Conservation (phyloP, 208 protist genomes). For the Herpetomonas muscarum region DNA sequence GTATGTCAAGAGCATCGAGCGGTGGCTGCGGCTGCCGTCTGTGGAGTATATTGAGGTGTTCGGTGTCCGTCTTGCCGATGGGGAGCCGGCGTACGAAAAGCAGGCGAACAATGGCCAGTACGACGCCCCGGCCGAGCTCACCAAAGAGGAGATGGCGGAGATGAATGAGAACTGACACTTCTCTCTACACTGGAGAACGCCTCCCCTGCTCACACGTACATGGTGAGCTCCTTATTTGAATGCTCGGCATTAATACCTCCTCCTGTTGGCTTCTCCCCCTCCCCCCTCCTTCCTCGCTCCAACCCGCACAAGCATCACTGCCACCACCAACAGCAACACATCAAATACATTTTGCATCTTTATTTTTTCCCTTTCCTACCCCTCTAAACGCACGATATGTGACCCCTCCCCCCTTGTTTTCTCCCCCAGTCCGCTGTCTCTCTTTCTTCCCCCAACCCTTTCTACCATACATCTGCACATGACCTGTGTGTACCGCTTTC, state of each 20-base stretch:
- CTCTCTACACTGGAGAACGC: background rate
- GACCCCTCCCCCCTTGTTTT: background rate
- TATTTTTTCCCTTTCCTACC: background rate
- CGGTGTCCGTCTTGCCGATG: constrained; percentile 25
- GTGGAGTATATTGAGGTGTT: constrained; percentile 45
- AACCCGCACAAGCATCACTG: no score
- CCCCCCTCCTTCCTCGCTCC: no score
- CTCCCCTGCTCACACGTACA: background rate
- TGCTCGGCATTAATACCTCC: no score
- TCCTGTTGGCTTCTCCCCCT: no score
- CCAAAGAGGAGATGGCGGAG: background rate
- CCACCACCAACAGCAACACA: no score
- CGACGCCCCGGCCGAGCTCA: background rate
- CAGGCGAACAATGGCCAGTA: constrained; percentile 5
- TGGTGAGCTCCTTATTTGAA: no score
- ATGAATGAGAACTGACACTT: background rate
- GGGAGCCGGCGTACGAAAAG: constrained; percentile 24
- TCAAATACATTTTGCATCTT: background rate
- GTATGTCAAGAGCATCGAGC: constrained; percentile 36
- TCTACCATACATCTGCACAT: background rate
- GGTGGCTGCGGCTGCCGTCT: constrained; percentile 31
- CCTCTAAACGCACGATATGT: background rate
- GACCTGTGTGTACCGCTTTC: background rate
- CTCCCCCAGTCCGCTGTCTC: background rate
- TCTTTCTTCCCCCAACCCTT: background rate